Percentiles rank a stretch among this genome's conserved stretches.
phyloP scores from a whole-genome alignment of 129 eudicot species.

The Cynara cardunculus region DNA sequence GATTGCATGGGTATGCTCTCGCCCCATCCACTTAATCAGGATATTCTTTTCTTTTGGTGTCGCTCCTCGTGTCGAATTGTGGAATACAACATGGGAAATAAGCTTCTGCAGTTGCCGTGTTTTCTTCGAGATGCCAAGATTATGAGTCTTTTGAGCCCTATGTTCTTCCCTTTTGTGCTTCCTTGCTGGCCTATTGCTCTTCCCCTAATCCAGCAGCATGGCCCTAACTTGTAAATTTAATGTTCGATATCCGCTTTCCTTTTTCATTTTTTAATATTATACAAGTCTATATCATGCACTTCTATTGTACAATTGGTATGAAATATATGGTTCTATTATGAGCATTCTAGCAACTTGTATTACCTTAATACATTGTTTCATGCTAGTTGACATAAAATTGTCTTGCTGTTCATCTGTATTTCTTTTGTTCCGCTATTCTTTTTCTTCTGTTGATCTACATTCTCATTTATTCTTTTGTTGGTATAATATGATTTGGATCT shows the following conservation, averaged over 20 bases:
- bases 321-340: not conserved
- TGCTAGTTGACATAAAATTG: not conserved
- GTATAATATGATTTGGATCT: not conserved
- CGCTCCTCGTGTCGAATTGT: conserved; percentile 24
- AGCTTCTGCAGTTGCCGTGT: conserved; percentile 14
- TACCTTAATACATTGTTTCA: not conserved
- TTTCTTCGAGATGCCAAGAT: conserved; percentile 20
- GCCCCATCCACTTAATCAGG: conserved; percentile 11
- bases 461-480: not conserved
- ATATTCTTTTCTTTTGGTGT: conserved; percentile 30
- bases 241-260: not conserved
- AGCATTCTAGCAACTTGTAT: not conserved
- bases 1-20: conserved; percentile 26
- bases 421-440: not conserved
- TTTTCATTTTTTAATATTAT: not conserved
- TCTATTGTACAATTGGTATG: not conserved
- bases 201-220: conserved; percentile 19
- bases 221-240: not conserved
- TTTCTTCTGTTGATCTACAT: not conserved
- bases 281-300: not conserved
- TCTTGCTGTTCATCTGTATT: not conserved
- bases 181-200: conserved; percentile 26
- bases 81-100: conserved; percentile 22
- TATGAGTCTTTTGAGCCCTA: conserved; percentile 21
- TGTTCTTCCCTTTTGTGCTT: conserved; percentile 30